A percentile compares a stretch with the other conserved stretches of the same genome.
These are phyloP conservation scores for Aspergillus sp. DNA, from an alignment of 2,329 filamentous ascomycete genomes.

Conservation along the genomic window DNA sequence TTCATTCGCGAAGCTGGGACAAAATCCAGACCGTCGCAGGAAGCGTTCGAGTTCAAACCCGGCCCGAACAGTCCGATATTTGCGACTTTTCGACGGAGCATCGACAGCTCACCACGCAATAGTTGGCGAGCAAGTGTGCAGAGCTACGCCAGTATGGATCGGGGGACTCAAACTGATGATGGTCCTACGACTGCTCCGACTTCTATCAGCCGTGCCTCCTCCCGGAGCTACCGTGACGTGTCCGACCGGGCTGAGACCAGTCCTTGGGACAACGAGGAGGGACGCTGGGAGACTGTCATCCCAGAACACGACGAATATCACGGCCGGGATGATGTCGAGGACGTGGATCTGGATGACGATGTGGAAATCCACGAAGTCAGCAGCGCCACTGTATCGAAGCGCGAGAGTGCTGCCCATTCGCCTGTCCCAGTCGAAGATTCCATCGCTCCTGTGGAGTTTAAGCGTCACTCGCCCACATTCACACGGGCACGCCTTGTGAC, in stretches of 20 bases:
- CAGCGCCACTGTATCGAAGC: conserved; percentile 54
- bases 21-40: conserved; percentile 70
- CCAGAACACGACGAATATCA: conserved; percentile 23
- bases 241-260: conserved; percentile 18
- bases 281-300: conserved; percentile 31
- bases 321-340: conserved; percentile 7
- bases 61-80: conserved; percentile 71
- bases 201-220: conserved; percentile 38
- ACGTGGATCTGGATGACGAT: conserved; percentile 22
- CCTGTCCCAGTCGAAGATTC: conserved; percentile 37
- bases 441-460: conserved; percentile 60
- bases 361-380: conserved; percentile 49
- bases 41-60: conserved; percentile 80
- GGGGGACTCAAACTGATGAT: conserved; percentile 70
- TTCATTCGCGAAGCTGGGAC: conserved; percentile 90
- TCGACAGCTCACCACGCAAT: conserved; percentile 61
- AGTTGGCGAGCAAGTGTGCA: conserved; percentile 73
- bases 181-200: conserved; percentile 30
- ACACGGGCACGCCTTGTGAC: conserved; percentile 79
- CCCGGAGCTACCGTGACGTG: conserved; percentile 34
- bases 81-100: conserved; percentile 66
- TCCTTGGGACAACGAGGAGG: conserved; percentile 28
- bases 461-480: conserved; percentile 66
- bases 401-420: conserved; percentile 42
- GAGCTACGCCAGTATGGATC: conserved; percentile 61